Conservation (phyloP, 176 grass and related monocot species). For the Carex pumila region DNA sequence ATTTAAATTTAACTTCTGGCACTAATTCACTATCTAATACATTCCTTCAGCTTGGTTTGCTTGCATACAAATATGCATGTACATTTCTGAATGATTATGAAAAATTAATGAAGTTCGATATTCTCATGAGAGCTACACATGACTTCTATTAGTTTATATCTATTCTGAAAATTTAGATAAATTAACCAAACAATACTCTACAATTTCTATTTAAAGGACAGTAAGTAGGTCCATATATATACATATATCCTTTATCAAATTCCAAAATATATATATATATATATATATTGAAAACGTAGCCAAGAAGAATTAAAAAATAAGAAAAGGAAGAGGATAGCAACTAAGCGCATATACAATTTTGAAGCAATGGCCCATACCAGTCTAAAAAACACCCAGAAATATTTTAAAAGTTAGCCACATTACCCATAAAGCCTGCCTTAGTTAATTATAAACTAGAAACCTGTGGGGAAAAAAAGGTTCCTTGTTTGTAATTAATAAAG, state of each 20-base stretch:
- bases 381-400: background rate
- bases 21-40: background rate
- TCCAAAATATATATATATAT: background rate
- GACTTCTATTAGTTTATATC: background rate
- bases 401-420: background rate
- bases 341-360: background rate
- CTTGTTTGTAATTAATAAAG: slow-evolving; percentile 8
- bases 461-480: background rate
- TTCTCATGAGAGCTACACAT: background rate
- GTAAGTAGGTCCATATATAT: background rate
- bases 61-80: background rate
- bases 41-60: background rate
- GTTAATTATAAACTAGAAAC: background rate
- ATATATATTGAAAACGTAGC: background rate
- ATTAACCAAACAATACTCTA: background rate
- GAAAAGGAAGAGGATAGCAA: background rate
- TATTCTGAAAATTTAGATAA: background rate
- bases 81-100: background rate
- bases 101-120: background rate
- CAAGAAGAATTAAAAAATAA: background rate
- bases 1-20: background rate
- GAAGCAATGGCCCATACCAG: background rate
- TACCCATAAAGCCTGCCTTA: background rate
- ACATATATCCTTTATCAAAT: background rate
- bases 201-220: background rate